Evolutionary conservation across 306 rosid species (phyloP).

Genomic region (Psophocarpus tetragonolobus): DNA sequence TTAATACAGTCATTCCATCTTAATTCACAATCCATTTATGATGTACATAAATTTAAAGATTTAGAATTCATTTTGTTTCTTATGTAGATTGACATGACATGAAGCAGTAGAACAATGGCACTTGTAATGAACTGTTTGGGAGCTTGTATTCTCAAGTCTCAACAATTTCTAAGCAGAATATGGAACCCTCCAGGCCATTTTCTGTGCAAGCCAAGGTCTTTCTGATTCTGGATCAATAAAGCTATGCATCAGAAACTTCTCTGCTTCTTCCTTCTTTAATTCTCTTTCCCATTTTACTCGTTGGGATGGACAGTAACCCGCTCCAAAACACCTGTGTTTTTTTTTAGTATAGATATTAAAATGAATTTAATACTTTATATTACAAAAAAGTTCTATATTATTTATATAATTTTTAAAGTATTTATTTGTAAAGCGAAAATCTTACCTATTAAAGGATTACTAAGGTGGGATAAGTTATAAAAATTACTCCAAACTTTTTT

Average conservation of each 20-base stretch:
- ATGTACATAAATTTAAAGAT: no score
- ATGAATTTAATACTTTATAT: no score
- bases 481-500: slow-evolving; percentile 11
- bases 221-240: slow-evolving; percentile 71
- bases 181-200: slow-evolving; percentile 73
- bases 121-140: not conserved
- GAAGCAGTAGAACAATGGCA: not conserved
- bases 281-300: slow-evolving; percentile 74
- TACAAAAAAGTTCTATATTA: no score
- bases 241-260: slow-evolving; percentile 63
- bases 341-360: no score
- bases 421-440: no score
- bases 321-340: slow-evolving; percentile 76
- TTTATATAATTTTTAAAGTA: no score
- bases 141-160: not conserved
- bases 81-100: not conserved
- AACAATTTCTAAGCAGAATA: slow-evolving; percentile 57
- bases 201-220: slow-evolving; percentile 87
- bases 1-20: no score
- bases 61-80: not conserved
- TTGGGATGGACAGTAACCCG: slow-evolving; percentile 62
- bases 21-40: no score
- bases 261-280: slow-evolving; percentile 63
- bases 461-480: no score
- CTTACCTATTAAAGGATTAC: no score